A percentile compares a stretch with the other conserved stretches of the same genome.
Conservation (phyloP, 78 protist species). For the Cavenderia fasciculata region DNA sequence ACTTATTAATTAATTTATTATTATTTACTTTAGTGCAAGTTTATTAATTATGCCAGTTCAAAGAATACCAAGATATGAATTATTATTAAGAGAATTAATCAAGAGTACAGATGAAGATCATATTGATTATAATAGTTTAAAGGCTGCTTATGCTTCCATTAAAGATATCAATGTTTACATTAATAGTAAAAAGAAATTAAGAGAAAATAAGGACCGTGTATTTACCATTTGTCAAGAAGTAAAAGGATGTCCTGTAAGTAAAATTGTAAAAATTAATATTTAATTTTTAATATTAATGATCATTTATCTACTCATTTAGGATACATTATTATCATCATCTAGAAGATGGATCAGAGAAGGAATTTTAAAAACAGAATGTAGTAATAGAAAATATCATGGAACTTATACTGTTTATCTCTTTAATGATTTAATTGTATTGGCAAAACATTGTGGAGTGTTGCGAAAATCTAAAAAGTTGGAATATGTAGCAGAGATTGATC, state of each 20-base stretch:
- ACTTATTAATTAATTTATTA: neutral
- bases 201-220: slow-evolving; percentile 61
- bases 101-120: slow-evolving; percentile 4
- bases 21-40: slow-evolving; percentile 3
- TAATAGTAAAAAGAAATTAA: slow-evolving; percentile 18
- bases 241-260: slow-evolving; percentile 40
- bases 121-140: slow-evolving; percentile 12
- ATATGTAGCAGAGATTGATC: slow-evolving; percentile 35
- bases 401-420: slow-evolving; percentile 40
- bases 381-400: slow-evolving; percentile 49
- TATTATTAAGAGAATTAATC: slow-evolving; percentile 33
- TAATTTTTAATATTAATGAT: neutral
- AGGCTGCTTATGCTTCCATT: slow-evolving; percentile 19
- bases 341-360: slow-evolving; percentile 76
- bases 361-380: slow-evolving; percentile 22
- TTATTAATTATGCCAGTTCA: slow-evolving; percentile 75
- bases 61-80: slow-evolving; percentile 62
- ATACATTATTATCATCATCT: neutral
- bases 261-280: neutral
- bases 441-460: slow-evolving; percentile 17
- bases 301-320: neutral
- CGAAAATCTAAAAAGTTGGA: slow-evolving; percentile 31
- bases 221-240: slow-evolving; percentile 25
- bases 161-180: slow-evolving; percentile 46
- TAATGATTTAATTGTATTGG: slow-evolving; percentile 48